These are phyloP conservation scores for Taxawa tesnikishii DNA, from an alignment of 2,329 filamentous ascomycete genomes.

Conservation along the genomic window DNA sequence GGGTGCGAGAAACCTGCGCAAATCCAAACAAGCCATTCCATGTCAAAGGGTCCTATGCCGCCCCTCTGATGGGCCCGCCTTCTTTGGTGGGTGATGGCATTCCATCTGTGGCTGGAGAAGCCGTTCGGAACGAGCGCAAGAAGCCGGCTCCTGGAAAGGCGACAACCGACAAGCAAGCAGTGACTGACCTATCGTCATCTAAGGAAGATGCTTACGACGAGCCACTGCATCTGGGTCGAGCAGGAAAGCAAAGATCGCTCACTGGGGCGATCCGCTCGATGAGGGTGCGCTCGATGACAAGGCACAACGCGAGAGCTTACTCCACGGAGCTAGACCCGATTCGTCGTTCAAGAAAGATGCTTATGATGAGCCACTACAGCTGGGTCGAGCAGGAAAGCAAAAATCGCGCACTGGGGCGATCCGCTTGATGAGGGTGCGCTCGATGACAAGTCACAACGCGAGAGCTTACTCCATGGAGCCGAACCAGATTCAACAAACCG, in stretches of 20 bases:
- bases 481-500: too few relatives aligned
- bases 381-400: neutral
- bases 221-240: constrained; percentile 3
- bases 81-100: too few relatives aligned
- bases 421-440: constrained; percentile 7
- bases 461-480: neutral
- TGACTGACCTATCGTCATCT: too few relatives aligned
- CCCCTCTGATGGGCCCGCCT: too few relatives aligned
- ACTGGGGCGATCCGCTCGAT: constrained; percentile 9
- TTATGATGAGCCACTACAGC: too few relatives aligned
- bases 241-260: constrained; percentile 11
- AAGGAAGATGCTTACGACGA: too few relatives aligned
- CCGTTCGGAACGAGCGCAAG: too few relatives aligned
- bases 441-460: constrained; percentile 2
- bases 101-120: too few relatives aligned
- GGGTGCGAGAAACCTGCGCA: constrained; percentile 55
- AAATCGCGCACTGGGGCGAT: constrained; percentile 7
- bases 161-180: too few relatives aligned
- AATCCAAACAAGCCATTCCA: constrained; percentile 3
- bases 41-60: neutral
- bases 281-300: constrained; percentile 10
- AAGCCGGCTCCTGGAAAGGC: too few relatives aligned
- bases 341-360: too few relatives aligned
- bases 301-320: constrained; percentile 2
- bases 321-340: too few relatives aligned